phyloP scores from a whole-genome alignment of 2,329 filamentous ascomycete species.

The Fusarium brachygibbosum region DNA sequence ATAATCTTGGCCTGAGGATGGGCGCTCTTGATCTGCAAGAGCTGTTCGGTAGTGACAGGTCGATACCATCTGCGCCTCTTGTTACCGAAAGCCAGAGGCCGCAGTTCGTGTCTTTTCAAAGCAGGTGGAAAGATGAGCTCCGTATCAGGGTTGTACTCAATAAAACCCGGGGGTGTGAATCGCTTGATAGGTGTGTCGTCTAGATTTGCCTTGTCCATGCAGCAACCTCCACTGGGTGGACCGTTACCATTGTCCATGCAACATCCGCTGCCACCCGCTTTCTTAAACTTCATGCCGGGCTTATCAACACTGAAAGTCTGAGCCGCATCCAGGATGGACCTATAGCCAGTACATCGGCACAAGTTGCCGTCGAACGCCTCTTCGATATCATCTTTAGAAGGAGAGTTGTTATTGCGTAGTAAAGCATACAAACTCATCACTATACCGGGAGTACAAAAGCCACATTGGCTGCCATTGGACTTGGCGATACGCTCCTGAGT shows the following conservation, averaged over 20 bases:
- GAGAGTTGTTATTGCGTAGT: slow-evolving; percentile 83
- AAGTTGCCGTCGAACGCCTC: slow-evolving; percentile 98
- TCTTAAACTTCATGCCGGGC: slow-evolving; percentile 59
- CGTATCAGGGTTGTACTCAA: slow-evolving; percentile 93
- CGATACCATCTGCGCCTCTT: slow-evolving; percentile 95
- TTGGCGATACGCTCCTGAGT: slow-evolving; percentile 91
- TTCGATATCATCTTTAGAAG: slow-evolving; percentile 86
- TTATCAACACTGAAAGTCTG: slow-evolving; percentile 81
- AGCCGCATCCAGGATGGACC: slow-evolving; percentile 93
- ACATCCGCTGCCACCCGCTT: slow-evolving; percentile 68
- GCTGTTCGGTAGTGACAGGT: slow-evolving; percentile 85
- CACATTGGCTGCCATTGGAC: slow-evolving; percentile 90
- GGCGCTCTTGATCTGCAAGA: slow-evolving; percentile 90
- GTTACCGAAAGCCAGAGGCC: slow-evolving; percentile 89
- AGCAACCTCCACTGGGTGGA: slow-evolving; percentile 67
- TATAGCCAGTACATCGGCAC: slow-evolving; percentile 94
- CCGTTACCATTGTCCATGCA: slow-evolving; percentile 76
- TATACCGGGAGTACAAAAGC: slow-evolving; percentile 97
- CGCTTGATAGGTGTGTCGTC: slow-evolving; percentile 70
- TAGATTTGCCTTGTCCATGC: slow-evolving; percentile 70
- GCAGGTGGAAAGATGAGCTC: slow-evolving; percentile 94
- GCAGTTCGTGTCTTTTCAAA: slow-evolving; percentile 85
- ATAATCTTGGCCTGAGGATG: slow-evolving; percentile 93
- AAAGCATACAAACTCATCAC: slow-evolving; percentile 98
- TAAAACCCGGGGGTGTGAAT: slow-evolving; percentile 91